A percentile compares a stretch with the other conserved stretches of the same genome.
Evolutionary conservation across 768 basidiomycete species (phyloP).

Genomic region (Tremella yokohamensis): DNA sequence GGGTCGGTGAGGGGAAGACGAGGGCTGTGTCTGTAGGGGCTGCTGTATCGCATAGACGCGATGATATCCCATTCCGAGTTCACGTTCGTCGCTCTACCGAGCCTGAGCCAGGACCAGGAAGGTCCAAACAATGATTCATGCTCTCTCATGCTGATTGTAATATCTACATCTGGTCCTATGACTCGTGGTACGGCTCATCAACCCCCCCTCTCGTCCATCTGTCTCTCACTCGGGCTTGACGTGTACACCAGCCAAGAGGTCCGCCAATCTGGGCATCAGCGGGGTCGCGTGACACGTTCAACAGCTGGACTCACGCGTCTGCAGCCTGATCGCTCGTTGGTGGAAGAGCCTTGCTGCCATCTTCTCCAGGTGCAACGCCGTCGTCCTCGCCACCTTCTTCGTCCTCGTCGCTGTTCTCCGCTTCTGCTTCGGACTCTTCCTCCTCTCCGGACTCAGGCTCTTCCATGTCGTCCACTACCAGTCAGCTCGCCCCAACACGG

Average conservation of each 20-base stretch:
- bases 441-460: slow-evolving; percentile 61
- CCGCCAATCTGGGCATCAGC: slow-evolving; percentile 39
- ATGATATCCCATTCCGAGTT: not conserved
- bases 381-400: slow-evolving; percentile 21
- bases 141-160: too few species aligned
- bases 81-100: not conserved
- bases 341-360: slow-evolving; percentile 24
- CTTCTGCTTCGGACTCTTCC: slow-evolving; percentile 50
- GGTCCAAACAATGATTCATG: too few species aligned
- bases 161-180: too few species aligned
- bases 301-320: slow-evolving; percentile 34
- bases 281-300: not conserved
- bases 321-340: slow-evolving; percentile 33
- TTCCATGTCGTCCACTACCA: slow-evolving; percentile 64
- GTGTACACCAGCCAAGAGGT: slow-evolving; percentile 36
- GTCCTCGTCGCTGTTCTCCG: slow-evolving; percentile 30
- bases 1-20: not conserved
- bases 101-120: not conserved
- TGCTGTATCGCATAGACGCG: not conserved
- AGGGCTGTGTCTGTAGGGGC: not conserved
- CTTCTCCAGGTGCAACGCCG: slow-evolving; percentile 22
- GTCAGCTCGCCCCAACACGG: not conserved
- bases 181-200: too few species aligned
- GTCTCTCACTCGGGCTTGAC: slow-evolving; percentile 9
- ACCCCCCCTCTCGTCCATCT: too few species aligned